Evolutionary conservation across 73 alveolate species (phyloP), one percentile per base, ranked within the genome.

Genomic region (Breviolum minutum): DNA sequence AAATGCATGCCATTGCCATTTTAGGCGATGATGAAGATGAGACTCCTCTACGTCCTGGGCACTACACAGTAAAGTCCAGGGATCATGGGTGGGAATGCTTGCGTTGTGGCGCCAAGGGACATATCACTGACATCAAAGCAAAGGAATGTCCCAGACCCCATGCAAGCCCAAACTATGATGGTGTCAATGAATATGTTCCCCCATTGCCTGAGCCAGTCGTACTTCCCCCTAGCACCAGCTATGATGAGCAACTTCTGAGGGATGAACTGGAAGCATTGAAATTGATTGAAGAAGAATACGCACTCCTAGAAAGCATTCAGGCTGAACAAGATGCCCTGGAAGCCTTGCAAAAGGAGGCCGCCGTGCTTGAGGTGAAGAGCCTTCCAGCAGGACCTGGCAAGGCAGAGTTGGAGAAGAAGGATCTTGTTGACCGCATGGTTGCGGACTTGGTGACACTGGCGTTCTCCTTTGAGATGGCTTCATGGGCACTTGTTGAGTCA

Each of bases 231-330:
- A 40, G 54, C 54, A 40, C 54, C 54, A 40, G 54, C 54, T 40
- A 40, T 8, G 30, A 54, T 40, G 76, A 24, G 32, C 71, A 83
- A 61, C 61, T 17, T 5, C 12, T 83, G 60, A 26, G 27, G 74
- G 92, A 83, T 83, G 92, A 83, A 83, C 22, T 83, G n/a, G 27
- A 16, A 54, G 92, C 92, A 22, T 61, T 83, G 61, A 60, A 83
- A 61, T 26, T 60, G 61, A 32, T 83, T 26, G 76, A 61, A 22
- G 92, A 83, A 26, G 76, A 83, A 61, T 22, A 20, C n/a, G 63
- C 19, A 0, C 9, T 26, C 29, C 19, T 83, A 19, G 76, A 12
- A 7, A 74, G 60, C 73, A 83, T 83, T 83, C 76, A 83, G 26
- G 62, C 20, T 13, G 76, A 83, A 14, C 19, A 83, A 26, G 92